These are phyloP conservation scores for Candida tetrigidarum DNA, from an alignment of 1,139 yeast species.

Conservation along the genomic window DNA sequence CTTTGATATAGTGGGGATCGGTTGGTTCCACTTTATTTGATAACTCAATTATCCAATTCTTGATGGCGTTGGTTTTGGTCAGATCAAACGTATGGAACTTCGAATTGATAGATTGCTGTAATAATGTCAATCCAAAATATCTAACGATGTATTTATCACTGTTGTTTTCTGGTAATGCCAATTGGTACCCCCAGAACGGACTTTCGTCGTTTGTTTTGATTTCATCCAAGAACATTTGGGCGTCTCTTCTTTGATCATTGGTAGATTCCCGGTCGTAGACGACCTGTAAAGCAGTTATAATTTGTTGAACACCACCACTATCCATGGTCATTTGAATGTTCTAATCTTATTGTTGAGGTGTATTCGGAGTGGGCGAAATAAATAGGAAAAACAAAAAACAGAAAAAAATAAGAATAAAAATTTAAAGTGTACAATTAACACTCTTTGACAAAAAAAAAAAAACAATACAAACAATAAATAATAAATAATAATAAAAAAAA, in stretches of 20 bases:
- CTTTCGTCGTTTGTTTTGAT: slow-evolving; percentile 81
- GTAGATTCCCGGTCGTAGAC: slow-evolving; percentile 76
- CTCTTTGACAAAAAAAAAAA: too few relatives aligned
- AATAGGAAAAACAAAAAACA: not conserved
- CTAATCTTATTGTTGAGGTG: not conserved
- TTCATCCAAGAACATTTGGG: slow-evolving; percentile 74
- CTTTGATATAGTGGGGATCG: slow-evolving; percentile 91
- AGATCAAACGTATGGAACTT: slow-evolving; percentile 59
- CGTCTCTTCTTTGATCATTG: slow-evolving; percentile 66
- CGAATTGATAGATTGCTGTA: slow-evolving; percentile 70
- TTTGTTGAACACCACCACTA: slow-evolving; percentile 65
- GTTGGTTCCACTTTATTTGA: slow-evolving; percentile 57
- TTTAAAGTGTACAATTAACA: too few relatives aligned
- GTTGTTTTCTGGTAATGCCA: slow-evolving; percentile 67
- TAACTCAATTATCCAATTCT: slow-evolving; percentile 85
- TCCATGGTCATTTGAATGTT: slow-evolving; percentile 52
- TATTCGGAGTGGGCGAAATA: not conserved
- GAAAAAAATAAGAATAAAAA: not conserved
- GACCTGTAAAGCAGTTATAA: slow-evolving; percentile 75
- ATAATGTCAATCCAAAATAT: slow-evolving; percentile 84
- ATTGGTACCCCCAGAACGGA: slow-evolving; percentile 91
- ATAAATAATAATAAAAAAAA: too few relatives aligned
- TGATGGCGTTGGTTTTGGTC: slow-evolving; percentile 69
- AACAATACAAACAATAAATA: too few relatives aligned
- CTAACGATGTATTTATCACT: slow-evolving; percentile 73